Base-by-base conservation (phyloP, 306 rosid genomes). In the Malus orientalis region DNA sequence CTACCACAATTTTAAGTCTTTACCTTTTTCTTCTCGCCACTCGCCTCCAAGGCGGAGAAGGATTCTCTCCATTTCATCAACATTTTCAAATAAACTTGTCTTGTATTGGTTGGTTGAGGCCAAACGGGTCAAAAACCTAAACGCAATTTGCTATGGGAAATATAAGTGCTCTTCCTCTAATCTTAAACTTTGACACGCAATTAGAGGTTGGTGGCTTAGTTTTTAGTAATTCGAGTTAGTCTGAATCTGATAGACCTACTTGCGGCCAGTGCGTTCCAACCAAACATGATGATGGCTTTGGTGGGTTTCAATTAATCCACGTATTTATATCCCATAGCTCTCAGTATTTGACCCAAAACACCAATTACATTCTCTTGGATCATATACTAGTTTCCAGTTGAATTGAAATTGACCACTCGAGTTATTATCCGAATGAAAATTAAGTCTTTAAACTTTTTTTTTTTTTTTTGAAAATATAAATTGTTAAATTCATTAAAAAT, bases 221-320 rank as follows among this genome's bases (percentile, higher is more conserved):
- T 49, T 49, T 15, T 5, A 16, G 54, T 14, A 3, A 4, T 19
- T 49, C 3, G 3, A 49, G 20, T 4, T 2, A 0, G 20, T 5
- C 55, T 49, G 8, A 49, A 15, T 15, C 55, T 19, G 10, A 38
- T 76, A 5, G 20, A 4, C 68, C 1, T 2, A 8, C 47, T 19
- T 0, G 18, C 22, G 66, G 11, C 20, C 69, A 16, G 42, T 91
- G 92, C 87, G 83, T 79, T 83, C 58, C 91, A 87, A 53, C 80
- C 84, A 74, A 85, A 84, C 83, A 40, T 30, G 82, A 75, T 68
- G 84, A 79, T 80, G 78, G 27, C 75, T 62, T 61, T 80, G 84
- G 82, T 78, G 78, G 81, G 70, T 45, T 45, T 73, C 63, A 38
- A 75, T 49, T 49, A 74, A 59, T 70, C 81, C 67, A 62, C 38